Evolutionary conservation across 202 grass and related monocot species (phyloP).

Genomic region (Musa balbisiana): DNA sequence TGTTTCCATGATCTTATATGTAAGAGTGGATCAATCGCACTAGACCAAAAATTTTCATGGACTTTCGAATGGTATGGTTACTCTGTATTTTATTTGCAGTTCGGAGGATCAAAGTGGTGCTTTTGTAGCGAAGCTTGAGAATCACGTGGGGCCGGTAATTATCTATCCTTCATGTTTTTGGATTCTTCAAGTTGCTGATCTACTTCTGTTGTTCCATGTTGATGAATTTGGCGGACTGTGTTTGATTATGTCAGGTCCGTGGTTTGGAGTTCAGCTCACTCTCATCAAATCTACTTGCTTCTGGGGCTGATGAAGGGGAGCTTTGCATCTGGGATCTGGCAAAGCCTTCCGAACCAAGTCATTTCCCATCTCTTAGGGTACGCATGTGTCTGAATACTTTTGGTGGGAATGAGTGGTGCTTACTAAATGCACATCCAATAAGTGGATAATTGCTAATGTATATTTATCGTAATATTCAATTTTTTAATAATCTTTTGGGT

Average conservation of each 20-base stretch:
- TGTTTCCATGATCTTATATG: conserved; percentile 5
- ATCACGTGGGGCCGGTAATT: conserved; percentile 83
- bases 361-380: conserved; percentile 81
- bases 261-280: conserved; percentile 85
- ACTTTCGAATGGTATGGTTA: neutral
- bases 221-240: neutral
- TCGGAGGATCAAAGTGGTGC: conserved; percentile 53
- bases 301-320: conserved; percentile 86
- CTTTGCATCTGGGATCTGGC: conserved; percentile 94
- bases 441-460: neutral
- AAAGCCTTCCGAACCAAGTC: conserved; percentile 55
- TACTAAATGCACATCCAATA: neutral
- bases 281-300: conserved; percentile 67
- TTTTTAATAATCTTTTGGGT: no score
- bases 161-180: conserved; percentile 2
- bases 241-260: conserved; percentile 41
- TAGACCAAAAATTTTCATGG: neutral
- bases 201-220: neutral
- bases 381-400: neutral
- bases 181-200: conserved; percentile 9
- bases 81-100: conserved; percentile 33
- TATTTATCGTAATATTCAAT: no score
- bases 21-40: neutral
- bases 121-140: conserved; percentile 76
- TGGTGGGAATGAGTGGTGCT: neutral